These are phyloP conservation scores for Gypsophila paniculata DNA, from an alignment of 179 eudicot species.

Conservation along the genomic window DNA sequence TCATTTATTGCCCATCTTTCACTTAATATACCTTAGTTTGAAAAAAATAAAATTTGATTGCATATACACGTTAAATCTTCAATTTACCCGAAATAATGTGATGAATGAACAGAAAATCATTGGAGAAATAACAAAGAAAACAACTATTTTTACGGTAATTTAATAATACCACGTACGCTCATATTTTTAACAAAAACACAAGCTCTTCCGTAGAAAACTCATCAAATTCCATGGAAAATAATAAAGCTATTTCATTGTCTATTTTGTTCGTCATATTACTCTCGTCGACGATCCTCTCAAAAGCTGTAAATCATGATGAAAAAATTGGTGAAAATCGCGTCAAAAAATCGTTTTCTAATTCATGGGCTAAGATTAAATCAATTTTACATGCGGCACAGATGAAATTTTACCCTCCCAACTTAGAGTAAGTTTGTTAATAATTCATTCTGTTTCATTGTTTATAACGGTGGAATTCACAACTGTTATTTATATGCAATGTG, in stretches of 20 bases:
- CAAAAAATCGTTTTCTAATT: slow-evolving; percentile 5
- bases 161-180: neutral
- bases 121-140: neutral
- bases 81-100: neutral
- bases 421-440: too few species aligned
- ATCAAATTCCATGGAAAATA: neutral
- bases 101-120: neutral
- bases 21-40: too few species aligned
- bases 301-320: neutral
- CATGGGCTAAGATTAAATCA: slow-evolving; percentile 30
- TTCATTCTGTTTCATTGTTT: too few species aligned
- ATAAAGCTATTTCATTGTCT: slow-evolving; percentile 8
- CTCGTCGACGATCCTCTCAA: slow-evolving; percentile 20
- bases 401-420: slow-evolving; percentile 29
- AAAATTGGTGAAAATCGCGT: neutral
- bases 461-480: too few species aligned
- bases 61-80: too few species aligned
- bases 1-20: too few species aligned
- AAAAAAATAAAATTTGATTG: too few species aligned
- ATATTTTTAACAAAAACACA: slow-evolving; percentile 10
- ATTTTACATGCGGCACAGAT: slow-evolving; percentile 22
- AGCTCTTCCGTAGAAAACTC: neutral
- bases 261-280: slow-evolving; percentile 17
- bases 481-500: too few species aligned
- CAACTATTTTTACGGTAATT: neutral